These are phyloP conservation scores for Globisporangium yorkense DNA, from an alignment of 352 stramenopile genomes.

Conservation along the genomic window DNA sequence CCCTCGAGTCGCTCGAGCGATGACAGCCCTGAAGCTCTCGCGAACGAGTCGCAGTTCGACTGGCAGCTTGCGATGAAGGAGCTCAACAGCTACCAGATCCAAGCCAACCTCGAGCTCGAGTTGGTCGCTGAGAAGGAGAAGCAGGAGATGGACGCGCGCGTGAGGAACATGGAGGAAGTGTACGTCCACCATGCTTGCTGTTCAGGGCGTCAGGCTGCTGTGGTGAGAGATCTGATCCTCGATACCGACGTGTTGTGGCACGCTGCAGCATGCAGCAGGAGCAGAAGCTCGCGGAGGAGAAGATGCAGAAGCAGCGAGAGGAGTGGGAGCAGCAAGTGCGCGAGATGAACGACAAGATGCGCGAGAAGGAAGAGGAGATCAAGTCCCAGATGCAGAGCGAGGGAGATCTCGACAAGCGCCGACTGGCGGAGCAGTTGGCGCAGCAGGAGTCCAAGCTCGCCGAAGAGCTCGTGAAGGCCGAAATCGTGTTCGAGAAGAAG, in stretches of 20 bases:
- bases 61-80: conserved; percentile 82
- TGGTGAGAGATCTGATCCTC: neutral
- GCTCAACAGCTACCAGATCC: conserved; percentile 70
- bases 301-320: conserved; percentile 51
- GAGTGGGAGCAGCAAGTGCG: conserved; percentile 70
- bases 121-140: conserved; percentile 61
- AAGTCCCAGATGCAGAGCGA: conserved; percentile 71
- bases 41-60: conserved; percentile 50
- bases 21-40: conserved; percentile 22
- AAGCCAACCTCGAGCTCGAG: conserved; percentile 49
- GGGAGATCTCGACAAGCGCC: conserved; percentile 67
- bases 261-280: conserved; percentile 43
- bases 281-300: conserved; percentile 51
- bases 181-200: conserved; percentile 14
- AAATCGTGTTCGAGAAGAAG: conserved; percentile 74
- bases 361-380: conserved; percentile 60
- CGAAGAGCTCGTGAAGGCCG: conserved; percentile 68
- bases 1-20: conserved; percentile 28
- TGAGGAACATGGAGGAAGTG: conserved; percentile 74
- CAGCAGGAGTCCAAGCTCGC: conserved; percentile 72
- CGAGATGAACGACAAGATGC: conserved; percentile 72
- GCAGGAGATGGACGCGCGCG: conserved; percentile 63
- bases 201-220: neutral
- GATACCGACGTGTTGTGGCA: neutral
- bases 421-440: conserved; percentile 64